phyloP scores from a whole-genome alignment of 129 eudicot species.

The Artemisia tridentata region DNA sequence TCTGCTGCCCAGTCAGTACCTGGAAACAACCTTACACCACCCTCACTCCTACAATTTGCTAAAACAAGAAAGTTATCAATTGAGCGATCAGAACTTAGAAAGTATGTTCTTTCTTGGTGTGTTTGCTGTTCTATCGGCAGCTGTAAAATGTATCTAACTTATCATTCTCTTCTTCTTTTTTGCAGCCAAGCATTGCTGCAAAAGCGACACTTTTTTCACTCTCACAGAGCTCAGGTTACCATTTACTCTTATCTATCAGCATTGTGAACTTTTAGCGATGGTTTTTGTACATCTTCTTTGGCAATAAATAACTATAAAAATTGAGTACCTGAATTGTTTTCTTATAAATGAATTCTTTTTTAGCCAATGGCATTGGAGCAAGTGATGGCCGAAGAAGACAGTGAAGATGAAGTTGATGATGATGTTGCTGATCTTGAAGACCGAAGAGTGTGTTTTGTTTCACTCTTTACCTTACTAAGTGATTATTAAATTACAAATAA shows the following conservation, averaged over 20 bases:
- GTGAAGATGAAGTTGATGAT: constrained; percentile 99
- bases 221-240: constrained; percentile 95
- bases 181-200: constrained; percentile 78
- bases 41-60: constrained; percentile 71
- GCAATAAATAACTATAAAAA: not conserved
- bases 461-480: not conserved
- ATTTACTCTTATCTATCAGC: not conserved
- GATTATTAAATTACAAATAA: not conserved
- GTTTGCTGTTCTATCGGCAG: not conserved
- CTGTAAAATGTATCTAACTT: not conserved
- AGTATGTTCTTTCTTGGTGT: constrained; percentile 35
- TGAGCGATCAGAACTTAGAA: constrained; percentile 66
- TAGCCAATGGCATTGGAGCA: constrained; percentile 96
- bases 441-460: constrained; percentile 62
- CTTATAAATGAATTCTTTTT: constrained; percentile 11
- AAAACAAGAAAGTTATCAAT: constrained; percentile 75
- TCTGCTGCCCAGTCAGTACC: constrained; percentile 54
- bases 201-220: constrained; percentile 80
- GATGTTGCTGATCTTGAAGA: constrained; percentile 98
- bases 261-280: constrained; percentile 1
- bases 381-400: constrained; percentile 84
- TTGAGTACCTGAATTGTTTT: not conserved
- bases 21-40: constrained; percentile 57
- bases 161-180: not conserved
- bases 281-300: not conserved